Conservation (phyloP, 2,329 filamentous ascomycete genomes). For the Fusarium tupiense region DNA sequence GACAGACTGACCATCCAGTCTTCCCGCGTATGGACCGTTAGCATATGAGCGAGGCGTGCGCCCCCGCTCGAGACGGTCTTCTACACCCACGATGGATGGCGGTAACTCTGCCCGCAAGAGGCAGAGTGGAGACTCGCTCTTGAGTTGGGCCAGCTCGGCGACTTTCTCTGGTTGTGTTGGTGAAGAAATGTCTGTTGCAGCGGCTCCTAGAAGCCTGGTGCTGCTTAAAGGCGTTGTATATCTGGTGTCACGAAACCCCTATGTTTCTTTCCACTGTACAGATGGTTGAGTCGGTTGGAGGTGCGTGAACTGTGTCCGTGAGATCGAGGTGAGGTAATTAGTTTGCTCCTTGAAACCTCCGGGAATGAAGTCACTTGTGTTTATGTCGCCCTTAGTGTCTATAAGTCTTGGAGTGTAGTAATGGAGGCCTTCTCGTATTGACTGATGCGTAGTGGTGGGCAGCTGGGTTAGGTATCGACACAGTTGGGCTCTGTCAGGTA, state of each 20-base stretch:
- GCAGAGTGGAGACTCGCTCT: constrained; percentile 54
- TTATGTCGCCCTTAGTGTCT: constrained; percentile 10
- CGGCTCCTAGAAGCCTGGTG: constrained; percentile 32
- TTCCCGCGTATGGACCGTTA: constrained; percentile 41
- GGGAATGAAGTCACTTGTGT: constrained; percentile 2
- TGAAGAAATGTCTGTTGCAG: constrained; percentile 22
- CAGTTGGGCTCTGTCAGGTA: constrained; percentile 36
- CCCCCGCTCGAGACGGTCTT: constrained; percentile 43
- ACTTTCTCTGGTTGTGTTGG: constrained; percentile 31
- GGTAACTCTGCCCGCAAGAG: constrained; percentile 53
- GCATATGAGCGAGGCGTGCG: constrained; percentile 44
- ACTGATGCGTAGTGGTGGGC: constrained; percentile 36
- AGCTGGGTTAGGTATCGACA: constrained; percentile 43
- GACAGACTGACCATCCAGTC: constrained; percentile 58
- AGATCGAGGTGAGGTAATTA: not conserved
- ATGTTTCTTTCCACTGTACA: constrained; percentile 2
- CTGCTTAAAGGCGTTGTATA: constrained; percentile 29
- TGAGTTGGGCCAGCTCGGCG: constrained; percentile 55
- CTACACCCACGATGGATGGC: constrained; percentile 44
- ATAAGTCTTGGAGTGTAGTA: constrained; percentile 19
- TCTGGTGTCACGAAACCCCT: constrained; percentile 9
- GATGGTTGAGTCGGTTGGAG: not conserved
- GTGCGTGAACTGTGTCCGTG: not conserved
- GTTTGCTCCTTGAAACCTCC: not conserved
- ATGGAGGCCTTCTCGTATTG: constrained; percentile 29